phyloP scores from a whole-genome alignment of 768 basidiomycete species.

The Tricholoma furcatifolium region DNA sequence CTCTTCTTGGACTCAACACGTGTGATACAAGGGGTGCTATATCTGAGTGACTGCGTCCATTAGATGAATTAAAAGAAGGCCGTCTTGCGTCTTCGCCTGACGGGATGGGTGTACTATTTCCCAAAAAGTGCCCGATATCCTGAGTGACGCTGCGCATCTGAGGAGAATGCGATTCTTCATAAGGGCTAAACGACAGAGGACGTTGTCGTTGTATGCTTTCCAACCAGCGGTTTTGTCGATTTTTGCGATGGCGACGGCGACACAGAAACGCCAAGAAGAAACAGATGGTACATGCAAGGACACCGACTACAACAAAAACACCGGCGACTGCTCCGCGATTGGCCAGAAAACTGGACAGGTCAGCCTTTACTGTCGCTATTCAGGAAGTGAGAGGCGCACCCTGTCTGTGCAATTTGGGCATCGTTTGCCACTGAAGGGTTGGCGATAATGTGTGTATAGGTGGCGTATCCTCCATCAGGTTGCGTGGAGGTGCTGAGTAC shows the following conservation, averaged over 20 bases:
- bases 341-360: constrained; percentile 50
- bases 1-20: constrained; percentile 3
- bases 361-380: neutral
- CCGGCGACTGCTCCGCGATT: constrained; percentile 72
- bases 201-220: constrained; percentile 33
- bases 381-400: constrained; percentile 17
- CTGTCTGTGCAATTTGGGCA: constrained; percentile 16
- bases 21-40: neutral
- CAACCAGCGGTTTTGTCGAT: constrained; percentile 35
- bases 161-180: constrained; percentile 28
- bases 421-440: constrained; percentile 40
- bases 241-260: constrained; percentile 39
- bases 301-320: constrained; percentile 68
- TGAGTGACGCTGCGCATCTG: constrained; percentile 15
- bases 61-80: constrained; percentile 1
- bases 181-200: constrained; percentile 32
- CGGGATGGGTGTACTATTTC: neutral
- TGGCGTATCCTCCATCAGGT: constrained; percentile 42
- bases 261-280: constrained; percentile 43
- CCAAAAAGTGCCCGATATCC: neutral
- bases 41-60: neutral
- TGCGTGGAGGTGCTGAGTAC: constrained; percentile 44
- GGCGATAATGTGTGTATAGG: constrained; percentile 52
- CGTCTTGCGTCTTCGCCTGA: constrained; percentile 1
- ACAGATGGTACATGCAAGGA: constrained; percentile 47